Conservation (phyloP, 805 yeast genomes). For the Teunomyces panamensis region DNA sequence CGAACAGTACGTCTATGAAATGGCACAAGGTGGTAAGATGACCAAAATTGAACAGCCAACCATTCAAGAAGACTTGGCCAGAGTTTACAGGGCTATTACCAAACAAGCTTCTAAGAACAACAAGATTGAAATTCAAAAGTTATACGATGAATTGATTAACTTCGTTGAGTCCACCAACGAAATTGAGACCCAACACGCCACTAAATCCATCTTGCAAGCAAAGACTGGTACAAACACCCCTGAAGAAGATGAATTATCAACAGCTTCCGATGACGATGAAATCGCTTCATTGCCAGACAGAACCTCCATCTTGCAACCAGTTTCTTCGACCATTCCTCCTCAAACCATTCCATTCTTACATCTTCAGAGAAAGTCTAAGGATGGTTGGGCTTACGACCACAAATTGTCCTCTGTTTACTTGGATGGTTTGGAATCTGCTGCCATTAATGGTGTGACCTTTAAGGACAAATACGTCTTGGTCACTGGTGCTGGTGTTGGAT, state of each 20-base stretch:
- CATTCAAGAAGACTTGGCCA: constrained; percentile 79
- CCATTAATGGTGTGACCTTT: constrained; percentile 89
- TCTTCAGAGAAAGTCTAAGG: constrained; percentile 70
- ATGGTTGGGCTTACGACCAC: constrained; percentile 87
- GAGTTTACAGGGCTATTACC: constrained; percentile 77
- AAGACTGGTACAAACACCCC: constrained; percentile 44
- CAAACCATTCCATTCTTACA: constrained; percentile 95
- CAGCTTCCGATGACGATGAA: constrained; percentile 67
- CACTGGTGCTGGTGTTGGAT: constrained; percentile 99
- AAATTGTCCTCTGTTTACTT: constrained; percentile 72
- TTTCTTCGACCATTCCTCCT: constrained; percentile 67
- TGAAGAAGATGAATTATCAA: constrained; percentile 33
- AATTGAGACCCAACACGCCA: constrained; percentile 64
- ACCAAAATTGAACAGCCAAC: constrained; percentile 71
- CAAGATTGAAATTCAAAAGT: constrained; percentile 65
- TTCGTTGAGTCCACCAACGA: constrained; percentile 69
- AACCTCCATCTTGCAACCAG: constrained; percentile 68
- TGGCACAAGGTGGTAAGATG: constrained; percentile 92
- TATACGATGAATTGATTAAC: constrained; percentile 67
- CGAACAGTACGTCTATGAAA: constrained; percentile 91
- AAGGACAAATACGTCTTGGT: constrained; percentile 84
- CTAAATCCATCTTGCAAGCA: constrained; percentile 47
- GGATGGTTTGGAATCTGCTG: constrained; percentile 90
- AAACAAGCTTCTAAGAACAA: constrained; percentile 64
- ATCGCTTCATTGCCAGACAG: constrained; percentile 80